phyloP scores from a whole-genome alignment of 78 protist genomes.

The Paratrimastix pyriformis region DNA sequence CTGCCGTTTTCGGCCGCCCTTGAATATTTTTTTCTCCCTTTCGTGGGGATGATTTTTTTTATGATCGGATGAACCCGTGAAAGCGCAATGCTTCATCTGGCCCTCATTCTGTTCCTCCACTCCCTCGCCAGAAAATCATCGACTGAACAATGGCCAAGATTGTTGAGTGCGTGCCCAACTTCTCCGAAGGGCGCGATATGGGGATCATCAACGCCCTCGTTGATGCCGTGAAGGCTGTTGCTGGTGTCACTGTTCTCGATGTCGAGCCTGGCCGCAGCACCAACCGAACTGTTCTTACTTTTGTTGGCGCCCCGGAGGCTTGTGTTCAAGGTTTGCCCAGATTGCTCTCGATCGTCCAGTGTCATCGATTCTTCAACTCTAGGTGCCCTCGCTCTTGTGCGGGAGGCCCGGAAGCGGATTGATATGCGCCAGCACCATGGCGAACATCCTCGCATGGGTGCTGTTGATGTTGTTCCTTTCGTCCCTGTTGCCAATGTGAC shows the following conservation, averaged over 20 bases:
- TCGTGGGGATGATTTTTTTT: no score
- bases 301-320: constrained; percentile 45
- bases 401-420: constrained; percentile 30
- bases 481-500: constrained; percentile 48
- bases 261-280: constrained; percentile 55
- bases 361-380: no score
- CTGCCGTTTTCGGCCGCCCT: no score
- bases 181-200: constrained; percentile 54
- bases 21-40: no score
- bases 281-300: constrained; percentile 48
- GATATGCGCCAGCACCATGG: constrained; percentile 50
- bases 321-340: no score
- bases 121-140: no score
- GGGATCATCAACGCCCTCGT: constrained; percentile 40
- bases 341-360: no score
- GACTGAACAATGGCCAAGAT: no score
- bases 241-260: constrained; percentile 44
- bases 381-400: constrained; percentile 41
- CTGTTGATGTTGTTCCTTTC: constrained; percentile 51
- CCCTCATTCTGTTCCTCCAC: background rate
- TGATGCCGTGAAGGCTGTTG: constrained; percentile 28
- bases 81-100: background rate
- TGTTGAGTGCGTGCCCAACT: constrained; percentile 55
- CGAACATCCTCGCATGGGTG: constrained; percentile 54
- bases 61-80: no score